phyloP scores from a whole-genome alignment of 768 basidiomycete genomes.

The Cyclocybe cylindracea region DNA sequence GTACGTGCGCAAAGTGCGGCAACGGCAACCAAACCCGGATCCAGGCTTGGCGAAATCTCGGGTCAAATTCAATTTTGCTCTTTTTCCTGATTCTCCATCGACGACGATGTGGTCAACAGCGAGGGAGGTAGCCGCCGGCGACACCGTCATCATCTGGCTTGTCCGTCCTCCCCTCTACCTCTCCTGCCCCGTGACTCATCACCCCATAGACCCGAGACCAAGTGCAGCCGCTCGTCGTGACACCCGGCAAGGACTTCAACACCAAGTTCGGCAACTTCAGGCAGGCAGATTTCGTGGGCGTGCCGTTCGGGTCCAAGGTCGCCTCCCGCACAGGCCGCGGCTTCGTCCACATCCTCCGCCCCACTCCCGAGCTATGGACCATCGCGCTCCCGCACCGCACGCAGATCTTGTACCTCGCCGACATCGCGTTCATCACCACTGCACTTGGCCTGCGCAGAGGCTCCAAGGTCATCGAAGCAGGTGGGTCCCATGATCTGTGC shows the following conservation, averaged over 20 bases:
- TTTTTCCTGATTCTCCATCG: too few relatives aligned
- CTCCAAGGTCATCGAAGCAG: slow-evolving; percentile 89
- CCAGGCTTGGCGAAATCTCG: too few relatives aligned
- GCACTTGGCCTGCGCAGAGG: slow-evolving; percentile 82
- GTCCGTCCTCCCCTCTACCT: slow-evolving; percentile 37
- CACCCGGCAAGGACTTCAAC: slow-evolving; percentile 81
- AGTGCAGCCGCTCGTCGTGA: slow-evolving; percentile 74
- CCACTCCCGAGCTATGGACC: slow-evolving; percentile 98
- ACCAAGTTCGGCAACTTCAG: slow-evolving; percentile 87
- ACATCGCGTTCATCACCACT: slow-evolving; percentile 91
- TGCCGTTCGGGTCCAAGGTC: slow-evolving; percentile 91
- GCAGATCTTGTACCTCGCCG: slow-evolving; percentile 95
- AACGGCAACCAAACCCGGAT: too few relatives aligned
- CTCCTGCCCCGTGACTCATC: background rate
- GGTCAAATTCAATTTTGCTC: too few relatives aligned
- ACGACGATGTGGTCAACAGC: slow-evolving; percentile 73
- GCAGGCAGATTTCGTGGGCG: slow-evolving; percentile 84
- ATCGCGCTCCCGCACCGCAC: slow-evolving; percentile 95
- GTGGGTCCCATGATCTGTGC: slow-evolving; percentile 41
- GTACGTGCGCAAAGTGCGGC: too few relatives aligned
- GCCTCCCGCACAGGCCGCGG: slow-evolving; percentile 75
- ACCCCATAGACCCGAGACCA: slow-evolving; percentile 71
- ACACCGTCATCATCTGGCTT: slow-evolving; percentile 84
- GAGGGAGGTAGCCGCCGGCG: slow-evolving; percentile 67
- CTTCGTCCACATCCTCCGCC: slow-evolving; percentile 88